phyloP scores from a whole-genome alignment of 2,329 filamentous ascomycete genomes.

The Nemania sp. region DNA sequence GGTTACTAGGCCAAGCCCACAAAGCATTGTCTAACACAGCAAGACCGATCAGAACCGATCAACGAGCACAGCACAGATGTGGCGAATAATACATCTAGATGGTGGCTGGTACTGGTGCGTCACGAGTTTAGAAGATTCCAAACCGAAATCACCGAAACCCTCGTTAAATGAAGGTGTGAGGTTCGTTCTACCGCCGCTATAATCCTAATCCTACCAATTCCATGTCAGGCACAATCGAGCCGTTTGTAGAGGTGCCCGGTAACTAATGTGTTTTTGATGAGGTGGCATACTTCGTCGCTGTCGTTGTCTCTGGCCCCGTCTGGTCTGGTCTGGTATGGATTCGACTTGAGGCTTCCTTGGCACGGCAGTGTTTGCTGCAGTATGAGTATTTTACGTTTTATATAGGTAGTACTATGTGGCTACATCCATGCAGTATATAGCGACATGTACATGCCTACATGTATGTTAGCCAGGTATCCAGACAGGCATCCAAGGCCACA shows the following conservation, averaged over 20 bases:
- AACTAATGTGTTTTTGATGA: background rate
- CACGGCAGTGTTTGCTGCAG: background rate
- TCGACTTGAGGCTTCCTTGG: background rate
- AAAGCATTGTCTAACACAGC: background rate
- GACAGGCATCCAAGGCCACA: no score
- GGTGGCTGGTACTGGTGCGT: background rate
- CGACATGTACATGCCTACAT: no score
- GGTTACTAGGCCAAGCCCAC: background rate
- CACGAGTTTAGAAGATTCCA: no score
- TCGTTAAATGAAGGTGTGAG: no score
- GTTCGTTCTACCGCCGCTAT: background rate
- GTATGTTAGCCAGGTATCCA: no score
- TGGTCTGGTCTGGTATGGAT: constrained; percentile 1
- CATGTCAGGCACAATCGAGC: background rate
- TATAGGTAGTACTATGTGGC: no score
- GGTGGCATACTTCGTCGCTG: constrained; percentile 9
- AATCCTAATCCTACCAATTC: background rate
- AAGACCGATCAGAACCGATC: background rate
- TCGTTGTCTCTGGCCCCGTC: background rate
- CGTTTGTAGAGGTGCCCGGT: background rate
- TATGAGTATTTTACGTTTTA: background rate
- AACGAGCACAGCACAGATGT: background rate
- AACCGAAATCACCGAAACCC: no score
- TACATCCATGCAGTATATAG: no score
- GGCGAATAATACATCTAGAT: background rate